Percentiles rank a stretch among this genome's conserved stretches.
Conservation (phyloP, 768 basidiomycete species). For the Mycena maculata region DNA sequence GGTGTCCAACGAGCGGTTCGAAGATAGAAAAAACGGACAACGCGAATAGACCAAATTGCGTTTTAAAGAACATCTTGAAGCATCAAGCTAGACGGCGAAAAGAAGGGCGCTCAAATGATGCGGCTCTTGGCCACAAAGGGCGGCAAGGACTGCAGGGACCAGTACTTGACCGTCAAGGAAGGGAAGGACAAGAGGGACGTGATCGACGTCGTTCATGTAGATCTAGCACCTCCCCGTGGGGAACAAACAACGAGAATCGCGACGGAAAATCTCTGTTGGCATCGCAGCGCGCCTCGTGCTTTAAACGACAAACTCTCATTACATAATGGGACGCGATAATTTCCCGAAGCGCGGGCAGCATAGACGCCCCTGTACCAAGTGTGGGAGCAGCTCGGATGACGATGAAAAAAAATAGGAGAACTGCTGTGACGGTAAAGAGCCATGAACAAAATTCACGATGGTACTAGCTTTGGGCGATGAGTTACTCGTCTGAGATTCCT, state of each 20-base stretch:
- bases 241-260: background rate
- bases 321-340: too few relatives aligned
- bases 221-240: background rate
- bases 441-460: too few relatives aligned
- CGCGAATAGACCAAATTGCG: constrained; percentile 1
- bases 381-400: too few relatives aligned
- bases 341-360: too few relatives aligned
- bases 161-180: constrained; percentile 18
- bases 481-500: too few relatives aligned
- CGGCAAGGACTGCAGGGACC: constrained; percentile 4
- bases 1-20: constrained; percentile 2
- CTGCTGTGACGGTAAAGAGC: too few relatives aligned
- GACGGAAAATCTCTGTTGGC: background rate
- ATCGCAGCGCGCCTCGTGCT: background rate
- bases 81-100: background rate
- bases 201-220: background rate
- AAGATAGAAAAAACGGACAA: constrained; percentile 5
- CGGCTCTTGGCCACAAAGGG: constrained; percentile 17
- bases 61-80: constrained; percentile 22
- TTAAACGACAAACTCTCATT: background rate
- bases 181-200: background rate
- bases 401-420: too few relatives aligned
- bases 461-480: too few relatives aligned
- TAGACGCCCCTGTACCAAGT: too few relatives aligned
- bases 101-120: background rate